Conservation (phyloP, 306 rosid species). For the Alnus glutinosa region DNA sequence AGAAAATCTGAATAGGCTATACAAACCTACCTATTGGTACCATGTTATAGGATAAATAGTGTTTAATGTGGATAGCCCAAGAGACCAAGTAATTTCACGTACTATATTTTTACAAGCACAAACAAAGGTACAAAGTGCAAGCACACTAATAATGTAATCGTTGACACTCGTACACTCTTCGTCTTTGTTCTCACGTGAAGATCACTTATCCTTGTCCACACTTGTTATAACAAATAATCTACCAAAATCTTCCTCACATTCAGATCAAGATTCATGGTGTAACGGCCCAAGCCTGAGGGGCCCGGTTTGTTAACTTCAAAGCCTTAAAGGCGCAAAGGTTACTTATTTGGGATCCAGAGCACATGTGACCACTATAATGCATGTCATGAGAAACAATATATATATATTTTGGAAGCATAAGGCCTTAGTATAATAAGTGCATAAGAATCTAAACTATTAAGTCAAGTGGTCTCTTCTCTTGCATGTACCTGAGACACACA, state of each 20-base stretch:
- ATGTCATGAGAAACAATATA: too few relatives aligned
- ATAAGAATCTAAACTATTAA: too few relatives aligned
- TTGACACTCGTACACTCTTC: background rate
- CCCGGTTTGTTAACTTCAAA: too few relatives aligned
- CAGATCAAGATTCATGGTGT: background rate
- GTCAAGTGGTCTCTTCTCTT: too few relatives aligned
- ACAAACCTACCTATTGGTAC: background rate
- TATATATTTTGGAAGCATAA: too few relatives aligned
- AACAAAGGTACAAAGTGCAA: background rate
- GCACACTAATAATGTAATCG: background rate
- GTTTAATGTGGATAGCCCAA: background rate
- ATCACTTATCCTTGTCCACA: background rate
- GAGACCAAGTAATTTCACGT: background rate
- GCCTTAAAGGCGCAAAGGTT: too few relatives aligned
- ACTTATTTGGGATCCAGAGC: too few relatives aligned
- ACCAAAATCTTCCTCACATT: background rate
- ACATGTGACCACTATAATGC: too few relatives aligned
- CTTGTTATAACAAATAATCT: background rate
- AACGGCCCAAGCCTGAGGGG: too few relatives aligned
- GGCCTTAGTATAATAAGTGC: too few relatives aligned
- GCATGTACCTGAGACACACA: too few relatives aligned
- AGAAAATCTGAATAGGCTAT: background rate
- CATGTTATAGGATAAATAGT: background rate
- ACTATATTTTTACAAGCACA: background rate
- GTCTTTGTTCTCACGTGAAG: background rate